Base-by-base conservation (phyloP, 2,329 filamentous ascomycete species). In the Phymatotrichopsis omnivora region DNA sequence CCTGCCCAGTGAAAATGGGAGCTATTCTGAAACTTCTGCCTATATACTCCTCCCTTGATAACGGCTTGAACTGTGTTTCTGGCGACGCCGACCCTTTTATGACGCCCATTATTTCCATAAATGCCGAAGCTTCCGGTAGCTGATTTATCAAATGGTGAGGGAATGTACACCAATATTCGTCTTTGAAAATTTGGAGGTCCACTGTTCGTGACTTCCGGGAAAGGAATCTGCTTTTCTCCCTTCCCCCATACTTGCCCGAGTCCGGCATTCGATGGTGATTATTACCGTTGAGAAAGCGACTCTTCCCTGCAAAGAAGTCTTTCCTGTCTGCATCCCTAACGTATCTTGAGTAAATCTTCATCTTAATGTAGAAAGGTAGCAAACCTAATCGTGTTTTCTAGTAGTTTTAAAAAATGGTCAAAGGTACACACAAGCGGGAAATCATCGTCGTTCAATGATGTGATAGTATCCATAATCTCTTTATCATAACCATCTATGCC, bases 351-450 rank as follows among this genome's bases (percentile, higher is more conserved):
- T 28, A 24, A 29, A 17, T 19, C 25, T 19, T 16, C 23, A 5
- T 10, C 14, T 11, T 5, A 23, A 2, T 27, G 24, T 12, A 12
- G 8, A 6, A 20, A 17, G 14, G 20, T 23, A 39, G 40, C 24
- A 14, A 20, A 46, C 49, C 28, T 42, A 10, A 47, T 23, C 11
- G 49, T 54, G 37, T 52, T 51, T 32, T 47, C 46, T 7, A 52
- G 30, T n/a, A 61, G 27, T 20, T 34, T 42, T 27, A 62, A 32
- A 25, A 61, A 59, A 4, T 53, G 40, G 10, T 59, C 58, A 16
- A 59, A 62, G 4, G 60, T 62, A 37, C 59, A 61, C 6, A 62
- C 50, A 11, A 62, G 43, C 2, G 60, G 60, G 8, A 61, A 62
- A 19, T 58, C 41, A 4, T 52, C 44, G 39, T 57, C 46, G 16